These are phyloP conservation scores for Podospora pseudoanserina DNA, from an alignment of 495 filamentous ascomycete genomes.

Conservation along the genomic window DNA sequence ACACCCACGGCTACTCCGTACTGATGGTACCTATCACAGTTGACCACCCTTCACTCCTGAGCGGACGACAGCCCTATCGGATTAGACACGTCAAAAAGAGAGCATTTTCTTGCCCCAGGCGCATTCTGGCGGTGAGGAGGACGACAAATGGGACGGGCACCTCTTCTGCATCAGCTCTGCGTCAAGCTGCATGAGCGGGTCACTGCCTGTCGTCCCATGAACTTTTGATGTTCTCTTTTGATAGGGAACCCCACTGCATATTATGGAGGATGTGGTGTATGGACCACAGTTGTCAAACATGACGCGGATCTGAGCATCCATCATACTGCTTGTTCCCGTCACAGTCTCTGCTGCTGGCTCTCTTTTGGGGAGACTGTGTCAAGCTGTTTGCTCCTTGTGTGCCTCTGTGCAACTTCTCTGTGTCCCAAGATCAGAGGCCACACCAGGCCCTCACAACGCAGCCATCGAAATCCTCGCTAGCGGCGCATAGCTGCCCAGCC, in stretches of 20 bases:
- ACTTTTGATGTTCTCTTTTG: neutral
- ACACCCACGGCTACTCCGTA: too few relatives aligned
- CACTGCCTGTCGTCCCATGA: neutral
- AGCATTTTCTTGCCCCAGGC: neutral
- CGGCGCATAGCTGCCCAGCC: conserved; percentile 37
- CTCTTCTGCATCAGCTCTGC: conserved; percentile 8
- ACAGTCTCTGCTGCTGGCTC: too few relatives aligned
- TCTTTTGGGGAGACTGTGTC: neutral
- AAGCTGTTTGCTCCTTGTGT: neutral
- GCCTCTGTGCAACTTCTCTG: neutral
- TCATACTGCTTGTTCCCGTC: too few relatives aligned
- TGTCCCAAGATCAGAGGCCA: neutral
- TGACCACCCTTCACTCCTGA: neutral
- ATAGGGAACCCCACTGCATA: neutral
- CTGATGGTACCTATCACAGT: neutral
- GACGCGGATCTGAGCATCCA: too few relatives aligned
- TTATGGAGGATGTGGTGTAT: neutral
- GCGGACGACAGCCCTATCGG: too few relatives aligned
- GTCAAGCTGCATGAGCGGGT: neutral
- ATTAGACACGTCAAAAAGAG: neutral
- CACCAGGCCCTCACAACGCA: too few relatives aligned
- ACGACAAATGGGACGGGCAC: conserved; percentile 2
- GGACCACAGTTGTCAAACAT: neutral
- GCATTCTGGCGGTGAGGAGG: conserved; percentile 26
- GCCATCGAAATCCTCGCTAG: conserved; percentile 9